Percentiles rank a stretch among this genome's conserved stretches.
These are phyloP conservation scores for Clavispora carvajalis DNA, from an alignment of 805 yeast genomes.

Conservation along the genomic window DNA sequence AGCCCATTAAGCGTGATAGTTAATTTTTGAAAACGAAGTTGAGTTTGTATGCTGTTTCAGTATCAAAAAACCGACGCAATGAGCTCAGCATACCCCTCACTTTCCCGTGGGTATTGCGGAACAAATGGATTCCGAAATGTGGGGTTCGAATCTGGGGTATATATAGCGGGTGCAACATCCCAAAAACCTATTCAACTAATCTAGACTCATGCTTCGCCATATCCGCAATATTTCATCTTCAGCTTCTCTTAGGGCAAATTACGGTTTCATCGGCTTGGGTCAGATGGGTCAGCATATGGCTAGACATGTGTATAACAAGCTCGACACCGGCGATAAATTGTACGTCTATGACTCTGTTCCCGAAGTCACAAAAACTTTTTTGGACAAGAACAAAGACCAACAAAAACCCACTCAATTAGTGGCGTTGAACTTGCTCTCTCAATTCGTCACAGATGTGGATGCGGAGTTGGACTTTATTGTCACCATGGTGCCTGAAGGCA, in stretches of 20 bases:
- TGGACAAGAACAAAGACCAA: constrained; percentile 9
- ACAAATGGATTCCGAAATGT: constrained; percentile 5
- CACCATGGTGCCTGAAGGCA: constrained; percentile 54
- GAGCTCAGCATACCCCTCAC: neutral
- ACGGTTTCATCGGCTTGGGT: constrained; percentile 54
- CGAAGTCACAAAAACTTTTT: constrained; percentile 21
- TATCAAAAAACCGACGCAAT: neutral
- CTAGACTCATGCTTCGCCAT: neutral
- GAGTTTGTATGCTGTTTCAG: too few species aligned
- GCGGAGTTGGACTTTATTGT: constrained; percentile 36
- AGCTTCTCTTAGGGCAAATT: constrained; percentile 15
- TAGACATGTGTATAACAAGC: constrained; percentile 37
- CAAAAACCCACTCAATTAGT: constrained; percentile 7
- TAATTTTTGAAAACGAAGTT: too few species aligned
- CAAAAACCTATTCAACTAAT: neutral
- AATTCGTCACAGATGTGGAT: constrained; percentile 27
- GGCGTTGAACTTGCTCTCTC: constrained; percentile 17
- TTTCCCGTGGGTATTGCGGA: constrained; percentile 9
- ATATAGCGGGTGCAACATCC: neutral
- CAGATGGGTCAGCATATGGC: constrained; percentile 58
- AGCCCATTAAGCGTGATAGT: too few species aligned
- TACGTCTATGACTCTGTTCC: constrained; percentile 41
- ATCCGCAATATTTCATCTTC: constrained; percentile 4
- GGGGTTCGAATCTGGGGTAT: constrained; percentile 5
- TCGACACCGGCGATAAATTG: constrained; percentile 33